Conservation (phyloP, 495 filamentous ascomycete genomes). For the Aspergillus funiculosus region DNA sequence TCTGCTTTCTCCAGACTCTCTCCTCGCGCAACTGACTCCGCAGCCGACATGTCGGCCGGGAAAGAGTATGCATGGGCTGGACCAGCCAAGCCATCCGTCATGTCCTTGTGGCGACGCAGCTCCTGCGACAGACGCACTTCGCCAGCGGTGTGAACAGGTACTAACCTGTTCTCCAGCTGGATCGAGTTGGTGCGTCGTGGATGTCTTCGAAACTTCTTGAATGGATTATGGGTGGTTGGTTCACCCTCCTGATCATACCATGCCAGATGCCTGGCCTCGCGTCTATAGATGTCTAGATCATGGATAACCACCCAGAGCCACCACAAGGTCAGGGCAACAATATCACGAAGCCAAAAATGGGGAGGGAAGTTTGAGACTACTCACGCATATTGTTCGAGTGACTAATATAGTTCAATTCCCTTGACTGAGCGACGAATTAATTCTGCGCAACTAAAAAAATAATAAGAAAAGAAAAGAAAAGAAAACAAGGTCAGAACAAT, state of each 20-base stretch:
- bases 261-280: slow-evolving; percentile 39
- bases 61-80: slow-evolving; percentile 28
- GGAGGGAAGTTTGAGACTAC: neutral
- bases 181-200: slow-evolving; percentile 30
- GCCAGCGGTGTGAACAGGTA: slow-evolving; percentile 19
- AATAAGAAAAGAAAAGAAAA: slow-evolving; percentile 4
- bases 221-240: slow-evolving; percentile 43
- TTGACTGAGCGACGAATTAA: neutral
- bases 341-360: too few species aligned
- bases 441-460: neutral
- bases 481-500: slow-evolving; percentile 1
- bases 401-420: too few species aligned
- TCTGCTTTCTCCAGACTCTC: slow-evolving; percentile 15
- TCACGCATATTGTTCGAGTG: slow-evolving; percentile 8
- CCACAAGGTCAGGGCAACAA: neutral
- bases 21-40: slow-evolving; percentile 13
- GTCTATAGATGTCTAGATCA: slow-evolving; percentile 40
- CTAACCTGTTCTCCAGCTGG: slow-evolving; percentile 27
- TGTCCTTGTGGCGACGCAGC: slow-evolving; percentile 22
- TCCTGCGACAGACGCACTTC: slow-evolving; percentile 28
- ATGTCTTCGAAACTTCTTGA: slow-evolving; percentile 37
- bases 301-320: neutral
- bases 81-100: slow-evolving; percentile 24
- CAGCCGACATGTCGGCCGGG: slow-evolving; percentile 25
- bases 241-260: slow-evolving; percentile 46